phyloP scores from a whole-genome alignment of 2,329 filamentous ascomycete genomes.

The Penicillium sp. region DNA sequence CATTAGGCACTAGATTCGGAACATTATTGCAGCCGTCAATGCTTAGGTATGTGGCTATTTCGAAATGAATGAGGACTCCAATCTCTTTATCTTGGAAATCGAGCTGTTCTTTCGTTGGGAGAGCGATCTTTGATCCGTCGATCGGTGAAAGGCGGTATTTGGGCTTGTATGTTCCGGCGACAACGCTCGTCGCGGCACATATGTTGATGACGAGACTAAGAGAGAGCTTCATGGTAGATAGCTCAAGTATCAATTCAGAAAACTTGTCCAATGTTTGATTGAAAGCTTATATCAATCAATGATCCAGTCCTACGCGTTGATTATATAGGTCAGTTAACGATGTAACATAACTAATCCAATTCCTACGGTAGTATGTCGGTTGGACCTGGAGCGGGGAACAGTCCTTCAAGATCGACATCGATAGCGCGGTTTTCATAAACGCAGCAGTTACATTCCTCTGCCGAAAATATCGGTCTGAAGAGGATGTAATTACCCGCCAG shows the following conservation, averaged over 20 bases:
- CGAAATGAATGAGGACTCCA: conserved; percentile 13
- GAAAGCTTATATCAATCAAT: neutral
- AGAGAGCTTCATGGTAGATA: neutral
- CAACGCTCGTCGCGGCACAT: neutral
- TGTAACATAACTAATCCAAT: neutral
- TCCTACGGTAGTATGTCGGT: conserved; percentile 6
- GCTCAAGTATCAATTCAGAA: neutral
- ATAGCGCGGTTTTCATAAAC: neutral
- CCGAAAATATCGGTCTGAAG: neutral
- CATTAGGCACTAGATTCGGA: conserved; percentile 8
- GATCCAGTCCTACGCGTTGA: neutral
- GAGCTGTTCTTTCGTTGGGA: conserved; percentile 15
- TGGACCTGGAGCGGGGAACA: conserved; percentile 1
- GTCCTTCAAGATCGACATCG: conserved; percentile 1
- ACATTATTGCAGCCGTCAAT: conserved; percentile 16
- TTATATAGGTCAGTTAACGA: neutral
- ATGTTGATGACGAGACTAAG: neutral
- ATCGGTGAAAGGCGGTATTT: conserved; percentile 13
- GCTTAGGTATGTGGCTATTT: conserved; percentile 15
- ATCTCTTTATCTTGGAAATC: conserved; percentile 16
- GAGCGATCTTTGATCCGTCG: conserved; percentile 14
- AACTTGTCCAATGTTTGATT: neutral
- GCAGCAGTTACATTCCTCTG: neutral
- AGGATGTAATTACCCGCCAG: conserved; percentile 1
- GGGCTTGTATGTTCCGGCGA: conserved; percentile 6